Evolutionary conservation across 208 protist genomes (phyloP).

Genomic region (Trypanosoma platydactyli): DNA sequence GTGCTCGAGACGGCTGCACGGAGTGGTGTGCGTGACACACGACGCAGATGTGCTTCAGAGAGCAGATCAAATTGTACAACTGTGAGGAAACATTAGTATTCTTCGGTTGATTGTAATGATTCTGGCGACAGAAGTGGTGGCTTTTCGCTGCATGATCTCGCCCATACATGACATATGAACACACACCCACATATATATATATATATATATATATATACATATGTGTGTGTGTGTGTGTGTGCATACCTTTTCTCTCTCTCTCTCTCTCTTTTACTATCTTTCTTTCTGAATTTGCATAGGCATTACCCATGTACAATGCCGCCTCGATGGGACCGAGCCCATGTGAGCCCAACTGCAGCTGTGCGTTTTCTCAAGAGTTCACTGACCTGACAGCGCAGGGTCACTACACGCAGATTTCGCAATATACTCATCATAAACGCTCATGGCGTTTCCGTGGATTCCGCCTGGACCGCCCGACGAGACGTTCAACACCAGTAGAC

Average conservation of each 20-base stretch:
- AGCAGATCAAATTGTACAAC: constrained; percentile 55
- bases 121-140: too few relatives aligned
- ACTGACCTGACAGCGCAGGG: constrained; percentile 19
- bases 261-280: constrained; percentile 1
- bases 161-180: too few relatives aligned
- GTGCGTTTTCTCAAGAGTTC: constrained; percentile 1
- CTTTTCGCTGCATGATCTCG: too few relatives aligned
- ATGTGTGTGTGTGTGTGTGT: too few relatives aligned
- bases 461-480: background rate
- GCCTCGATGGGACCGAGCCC: background rate
- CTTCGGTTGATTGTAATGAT: too few relatives aligned
- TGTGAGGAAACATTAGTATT: constrained; percentile 12
- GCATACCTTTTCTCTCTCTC: background rate
- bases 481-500: background rate
- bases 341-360: background rate
- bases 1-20: constrained; percentile 31
- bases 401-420: constrained; percentile 3
- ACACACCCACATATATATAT: too few relatives aligned
- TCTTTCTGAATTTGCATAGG: constrained; percentile 3
- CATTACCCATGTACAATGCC: constrained; percentile 11
- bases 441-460: constrained; percentile 16
- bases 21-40: constrained; percentile 71
- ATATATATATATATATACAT: too few relatives aligned
- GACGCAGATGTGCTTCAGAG: constrained; percentile 50
- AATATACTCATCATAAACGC: background rate